Base-by-base conservation (phyloP, 331 rosid genomes). In the Quercus lobata region DNA sequence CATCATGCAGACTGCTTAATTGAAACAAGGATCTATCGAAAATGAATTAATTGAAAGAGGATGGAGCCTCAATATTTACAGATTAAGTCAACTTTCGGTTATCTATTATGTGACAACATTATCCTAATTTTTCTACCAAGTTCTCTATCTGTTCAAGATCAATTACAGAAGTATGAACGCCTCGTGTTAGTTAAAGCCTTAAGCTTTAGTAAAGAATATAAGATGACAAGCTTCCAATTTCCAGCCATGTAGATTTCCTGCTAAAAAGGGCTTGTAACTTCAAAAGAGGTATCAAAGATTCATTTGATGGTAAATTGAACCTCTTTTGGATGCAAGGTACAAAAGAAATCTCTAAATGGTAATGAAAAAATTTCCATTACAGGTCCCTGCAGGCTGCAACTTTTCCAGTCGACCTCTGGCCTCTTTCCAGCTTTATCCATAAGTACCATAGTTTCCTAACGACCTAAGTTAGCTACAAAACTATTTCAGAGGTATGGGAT, bases 21-120 rank as follows among this genome's bases (percentile, higher is more conserved):
- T 49, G 37, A 14, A 61, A 61, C 69, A 62, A 49, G 19, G 16
- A 60, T 17, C 24, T 29, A 30, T 65, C 32, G 71, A 15, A 17
- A 30, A 65, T 65, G 44, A 65, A 65, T 16, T 32, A 30, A 65
- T 27, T 62, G 69, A 62, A 14, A 73, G 78, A 29, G 52, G 80
- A 79, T 63, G 72, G 71, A 78, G 55, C 79, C 81, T 80, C 69
- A 60, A 72, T 80, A 87, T 90, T 76, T 88, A 90, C 94, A 86
- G 70, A 83, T 55, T 18, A 15, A 30, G 30, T 5, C 66, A 14
- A 24, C 5, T 15, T 10, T 60, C 25, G 12, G 30, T 60, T 27
- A 24, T 24, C 17, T 60, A 60, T 10, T 49, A 22, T 4, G 34
- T 9, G 66, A 60, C 34, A 60, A 60, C 30, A 60, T 60, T 12